Percentiles rank a stretch among this genome's conserved stretches.
Conservation (phyloP, 495 filamentous ascomycete species). For the Aspergillus hancockii region DNA sequence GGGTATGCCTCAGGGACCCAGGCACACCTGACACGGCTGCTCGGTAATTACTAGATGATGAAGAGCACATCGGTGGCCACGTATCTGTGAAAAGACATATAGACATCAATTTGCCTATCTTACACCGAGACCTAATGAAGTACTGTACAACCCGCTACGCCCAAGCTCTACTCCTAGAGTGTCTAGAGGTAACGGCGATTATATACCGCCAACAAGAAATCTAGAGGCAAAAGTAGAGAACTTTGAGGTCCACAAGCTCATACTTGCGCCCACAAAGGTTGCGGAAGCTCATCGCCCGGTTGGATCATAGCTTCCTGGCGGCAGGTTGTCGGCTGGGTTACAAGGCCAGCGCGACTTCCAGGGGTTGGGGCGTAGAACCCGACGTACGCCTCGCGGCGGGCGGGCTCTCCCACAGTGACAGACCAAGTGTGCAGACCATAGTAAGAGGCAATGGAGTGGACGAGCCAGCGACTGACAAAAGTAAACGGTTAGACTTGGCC, state of each 20-base stretch:
- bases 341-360: constrained; percentile 28
- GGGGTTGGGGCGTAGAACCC: constrained; percentile 56
- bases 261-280: constrained; percentile 62
- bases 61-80: neutral
- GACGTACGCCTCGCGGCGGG: constrained; percentile 86
- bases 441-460: constrained; percentile 88
- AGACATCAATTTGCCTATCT: constrained; percentile 5
- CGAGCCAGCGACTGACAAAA: constrained; percentile 76
- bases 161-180: neutral
- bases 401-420: constrained; percentile 72
- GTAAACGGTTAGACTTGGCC: constrained; percentile 18
- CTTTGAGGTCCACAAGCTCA: constrained; percentile 25
- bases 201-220: neutral
- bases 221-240: neutral
- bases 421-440: constrained; percentile 89
- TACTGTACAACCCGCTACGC: neutral
- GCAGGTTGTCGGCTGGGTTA: constrained; percentile 22
- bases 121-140: neutral
- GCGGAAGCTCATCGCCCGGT: constrained; percentile 54
- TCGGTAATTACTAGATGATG: neutral
- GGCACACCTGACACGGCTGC: neutral
- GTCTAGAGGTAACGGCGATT: neutral
- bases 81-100: neutral
- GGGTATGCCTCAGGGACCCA: too few species aligned
- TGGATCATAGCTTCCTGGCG: constrained; percentile 32